Evolutionary conservation across 441 rosid genomes (phyloP), one percentile per base, ranked within the genome.

Genomic region (Gossypium schwendimanii): DNA sequence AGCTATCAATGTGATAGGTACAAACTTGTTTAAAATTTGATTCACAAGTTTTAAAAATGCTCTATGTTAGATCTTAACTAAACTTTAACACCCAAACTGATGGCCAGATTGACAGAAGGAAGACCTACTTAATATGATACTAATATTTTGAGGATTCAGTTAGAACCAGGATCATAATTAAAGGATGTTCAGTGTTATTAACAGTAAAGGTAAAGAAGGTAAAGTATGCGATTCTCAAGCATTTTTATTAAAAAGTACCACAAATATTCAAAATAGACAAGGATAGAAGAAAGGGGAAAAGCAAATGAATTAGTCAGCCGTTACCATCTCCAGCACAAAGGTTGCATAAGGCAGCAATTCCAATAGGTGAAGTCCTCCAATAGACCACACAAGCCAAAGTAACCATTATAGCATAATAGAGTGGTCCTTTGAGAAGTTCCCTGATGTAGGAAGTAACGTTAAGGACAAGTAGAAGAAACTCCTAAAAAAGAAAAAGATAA

Each of bases 301-400:
- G 20, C 1, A 8, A 21, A 44, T 17, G 68, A 62, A 6, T 57
- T 3, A 63, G 66, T 73, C 28, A 31, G 11, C 71, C 31, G 3
- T 17, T 84, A 89, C 97, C 99, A 84, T 94, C 99, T 85, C 98
- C 99, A 52, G 96, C 93, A 57, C 98, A 87, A 60, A 92, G 86
- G 83, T 91, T 91, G 85, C 89, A 92, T 73, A 91, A 70, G 71
- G 88, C 87, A 8, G 97, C 92, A 71, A 87, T 80, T 24, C 85
- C 85, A 49, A 87, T 74, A 0, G 99, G 98, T 47, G 98, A 87
- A 76, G 87, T 82, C 79, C 87, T 86, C 99, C 96, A 91, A 69
- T 83, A 88, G 75, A 88, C 28, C 54, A 79, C 77, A 78, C 87
- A 81, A 39, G 97, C 87, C 33, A 78, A 31, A 15, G 96, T 87